Base-by-base conservation (phyloP, 345 rosid genomes). In the Lumnitzera racemosa region DNA sequence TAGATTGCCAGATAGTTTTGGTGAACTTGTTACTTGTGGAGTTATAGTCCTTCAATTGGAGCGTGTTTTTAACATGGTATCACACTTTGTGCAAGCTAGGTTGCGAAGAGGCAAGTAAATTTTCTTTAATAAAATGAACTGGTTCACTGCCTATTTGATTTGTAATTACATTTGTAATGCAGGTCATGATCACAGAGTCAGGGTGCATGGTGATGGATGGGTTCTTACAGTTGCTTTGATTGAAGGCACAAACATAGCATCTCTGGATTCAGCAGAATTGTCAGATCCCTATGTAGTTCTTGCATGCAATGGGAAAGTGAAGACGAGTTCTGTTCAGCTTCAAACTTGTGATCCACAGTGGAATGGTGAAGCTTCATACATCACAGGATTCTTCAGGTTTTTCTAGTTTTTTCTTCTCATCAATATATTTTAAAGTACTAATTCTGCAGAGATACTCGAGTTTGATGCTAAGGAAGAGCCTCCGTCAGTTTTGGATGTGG, bases 401-500 rank as follows among this genome's bases (percentile, higher is more conserved):
- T 36, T 50, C 41, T 41, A n/a, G 24, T 47, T 50, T 31, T 58
- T 46, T 64, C 46, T 46, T 29, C 24, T 11, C 20, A 3, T 47
- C 51, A 46, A 16, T 0, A 10, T 29, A 24, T 49, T 15, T 49
- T 47, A 53, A 46, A 29, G 54, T 54, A 47, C 43, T 10, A 24
- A 46, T 68, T 64, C 15, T 78, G 76, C 88, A 89, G 96, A 92
- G 67, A 74, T 87, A 61, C 81, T 89, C 41, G 96, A 89, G 80
- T 89, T 92, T 72, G 96, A 92, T 74, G 96, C 96, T 12, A 87
- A 85, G 90, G 94, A 92, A 67, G 98, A 87, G 73, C 91, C 90
- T 13, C 98, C 96, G 6, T 92, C 96, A 3, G 86, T 92, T 61
- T 72, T 92, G 62, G 91, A 82, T 73, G 82, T 85, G 65, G 96